Evolutionary conservation across 805 yeast species (phyloP).

Genomic region (Ogataea pignaliae): DNA sequence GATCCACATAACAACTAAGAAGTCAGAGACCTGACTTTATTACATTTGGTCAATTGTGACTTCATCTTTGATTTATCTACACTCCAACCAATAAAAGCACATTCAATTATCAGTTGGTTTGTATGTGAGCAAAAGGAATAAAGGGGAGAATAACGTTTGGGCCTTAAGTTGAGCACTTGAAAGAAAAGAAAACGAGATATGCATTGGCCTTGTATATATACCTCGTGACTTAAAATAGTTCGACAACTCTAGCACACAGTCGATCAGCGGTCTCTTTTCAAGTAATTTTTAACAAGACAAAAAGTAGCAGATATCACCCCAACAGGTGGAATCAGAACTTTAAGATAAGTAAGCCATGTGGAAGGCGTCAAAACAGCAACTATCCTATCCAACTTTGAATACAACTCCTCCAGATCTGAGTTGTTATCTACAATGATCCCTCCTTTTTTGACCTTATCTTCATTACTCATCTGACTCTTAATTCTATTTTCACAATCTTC

Average conservation of each 20-base stretch:
- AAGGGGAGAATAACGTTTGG: too few relatives aligned
- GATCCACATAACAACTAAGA: too few relatives aligned
- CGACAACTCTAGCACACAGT: neutral
- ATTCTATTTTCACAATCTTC: slow-evolving; percentile 74
- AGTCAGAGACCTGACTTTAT: too few relatives aligned
- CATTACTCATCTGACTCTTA: slow-evolving; percentile 67
- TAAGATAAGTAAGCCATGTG: slow-evolving; percentile 9
- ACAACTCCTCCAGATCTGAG: slow-evolving; percentile 38
- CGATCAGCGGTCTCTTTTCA: neutral
- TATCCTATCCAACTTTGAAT: slow-evolving; percentile 37
- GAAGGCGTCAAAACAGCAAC: slow-evolving; percentile 37
- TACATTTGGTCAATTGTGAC: too few relatives aligned
- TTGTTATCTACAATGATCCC: slow-evolving; percentile 69
- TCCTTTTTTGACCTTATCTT: slow-evolving; percentile 51
- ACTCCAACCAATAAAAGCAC: too few relatives aligned
- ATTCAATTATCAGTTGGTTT: neutral
- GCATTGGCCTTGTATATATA: too few relatives aligned
- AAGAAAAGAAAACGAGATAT: too few relatives aligned
- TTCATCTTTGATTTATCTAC: too few relatives aligned
- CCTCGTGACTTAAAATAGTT: too few relatives aligned
- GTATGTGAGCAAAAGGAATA: neutral
- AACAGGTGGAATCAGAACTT: slow-evolving; percentile 15
- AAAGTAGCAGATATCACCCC: slow-evolving; percentile 13
- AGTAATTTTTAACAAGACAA: slow-evolving; percentile 1
- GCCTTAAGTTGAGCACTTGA: too few relatives aligned